These are phyloP conservation scores for Lanmaoa rubissima DNA, from an alignment of 768 basidiomycete genomes.

Conservation along the genomic window DNA sequence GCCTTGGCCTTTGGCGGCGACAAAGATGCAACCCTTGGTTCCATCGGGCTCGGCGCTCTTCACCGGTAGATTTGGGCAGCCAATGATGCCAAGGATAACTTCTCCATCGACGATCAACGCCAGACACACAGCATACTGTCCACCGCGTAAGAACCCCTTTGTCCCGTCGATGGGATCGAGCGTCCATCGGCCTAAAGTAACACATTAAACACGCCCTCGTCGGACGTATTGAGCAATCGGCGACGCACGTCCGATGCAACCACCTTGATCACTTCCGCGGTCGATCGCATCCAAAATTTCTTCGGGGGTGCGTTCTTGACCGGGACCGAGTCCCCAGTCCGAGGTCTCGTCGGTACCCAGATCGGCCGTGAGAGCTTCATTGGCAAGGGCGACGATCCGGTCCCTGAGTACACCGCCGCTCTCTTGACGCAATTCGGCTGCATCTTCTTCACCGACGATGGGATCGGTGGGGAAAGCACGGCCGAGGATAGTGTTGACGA, in stretches of 20 bases:
- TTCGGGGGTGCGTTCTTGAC: constrained; percentile 46
- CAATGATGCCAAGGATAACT: constrained; percentile 82
- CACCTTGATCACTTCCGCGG: constrained; percentile 73
- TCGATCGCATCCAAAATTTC: constrained; percentile 87
- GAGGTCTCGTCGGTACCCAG: constrained; percentile 53
- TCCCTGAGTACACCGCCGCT: constrained; percentile 45
- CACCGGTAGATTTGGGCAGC: constrained; percentile 87
- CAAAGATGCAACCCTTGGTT: constrained; percentile 77
- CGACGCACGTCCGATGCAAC: constrained; percentile 65
- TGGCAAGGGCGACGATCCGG: constrained; percentile 79
- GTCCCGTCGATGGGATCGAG: constrained; percentile 92
- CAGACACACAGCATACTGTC: constrained; percentile 91
- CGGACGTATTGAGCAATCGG: not conserved
- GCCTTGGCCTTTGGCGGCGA: constrained; percentile 85
- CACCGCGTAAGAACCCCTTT: constrained; percentile 88
- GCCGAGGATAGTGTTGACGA: constrained; percentile 78
- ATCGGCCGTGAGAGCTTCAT: constrained; percentile 64
- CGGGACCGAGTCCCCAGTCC: constrained; percentile 73
- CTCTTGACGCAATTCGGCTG: constrained; percentile 64
- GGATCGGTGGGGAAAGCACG: constrained; percentile 80
- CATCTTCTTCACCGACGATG: constrained; percentile 95
- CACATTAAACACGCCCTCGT: not conserved
- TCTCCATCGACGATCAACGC: constrained; percentile 76
- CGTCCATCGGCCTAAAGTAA: constrained; percentile 71
- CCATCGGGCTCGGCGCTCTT: constrained; percentile 51